A percentile compares a stretch with the other conserved stretches of the same genome.
Conservation (phyloP, 768 basidiomycete species). For the Hebeloma cylindrosporum region DNA sequence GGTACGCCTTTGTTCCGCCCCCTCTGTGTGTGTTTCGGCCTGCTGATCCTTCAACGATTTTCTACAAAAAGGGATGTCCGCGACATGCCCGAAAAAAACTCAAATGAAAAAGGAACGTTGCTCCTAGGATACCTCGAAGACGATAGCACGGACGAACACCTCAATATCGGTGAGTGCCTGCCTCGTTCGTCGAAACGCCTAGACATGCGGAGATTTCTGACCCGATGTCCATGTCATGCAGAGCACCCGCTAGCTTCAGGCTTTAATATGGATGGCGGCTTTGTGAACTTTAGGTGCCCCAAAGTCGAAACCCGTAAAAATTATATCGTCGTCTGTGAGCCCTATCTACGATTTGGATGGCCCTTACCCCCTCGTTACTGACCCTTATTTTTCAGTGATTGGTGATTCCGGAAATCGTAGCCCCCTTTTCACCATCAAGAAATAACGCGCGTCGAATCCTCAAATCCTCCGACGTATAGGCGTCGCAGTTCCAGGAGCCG, state of each 20-base stretch:
- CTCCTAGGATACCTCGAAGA: conserved; percentile 42
- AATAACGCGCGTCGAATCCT: conserved; percentile 7
- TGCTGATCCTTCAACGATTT: conserved; percentile 22
- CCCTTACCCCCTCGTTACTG: conserved; percentile 1
- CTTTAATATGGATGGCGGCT: conserved; percentile 46
- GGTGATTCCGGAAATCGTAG: conserved; percentile 61
- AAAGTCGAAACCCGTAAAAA: conserved; percentile 31
- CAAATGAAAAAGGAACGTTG: conserved; percentile 41
- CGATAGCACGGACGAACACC: conserved; percentile 43
- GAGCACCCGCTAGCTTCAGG: conserved; percentile 49
- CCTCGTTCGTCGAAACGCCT: conserved; percentile 5
- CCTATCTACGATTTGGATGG: neutral
- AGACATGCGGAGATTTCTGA: conserved; percentile 12
- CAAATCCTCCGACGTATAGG: neutral
- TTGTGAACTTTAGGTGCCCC: conserved; percentile 44
- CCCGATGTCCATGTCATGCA: conserved; percentile 22
- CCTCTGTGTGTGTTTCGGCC: conserved; percentile 12
- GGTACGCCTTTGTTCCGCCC: conserved; percentile 35
- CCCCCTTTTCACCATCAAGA: conserved; percentile 45
- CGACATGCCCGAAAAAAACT: conserved; percentile 30
- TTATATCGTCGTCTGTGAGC: conserved; percentile 56
- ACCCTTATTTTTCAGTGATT: conserved; percentile 35
- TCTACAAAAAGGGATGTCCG: conserved; percentile 40
- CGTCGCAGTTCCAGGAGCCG: too few species aligned
- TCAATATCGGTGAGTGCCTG: conserved; percentile 40